phyloP scores from a whole-genome alignment of 1,139 yeast species.

The Candida smagusa region DNA sequence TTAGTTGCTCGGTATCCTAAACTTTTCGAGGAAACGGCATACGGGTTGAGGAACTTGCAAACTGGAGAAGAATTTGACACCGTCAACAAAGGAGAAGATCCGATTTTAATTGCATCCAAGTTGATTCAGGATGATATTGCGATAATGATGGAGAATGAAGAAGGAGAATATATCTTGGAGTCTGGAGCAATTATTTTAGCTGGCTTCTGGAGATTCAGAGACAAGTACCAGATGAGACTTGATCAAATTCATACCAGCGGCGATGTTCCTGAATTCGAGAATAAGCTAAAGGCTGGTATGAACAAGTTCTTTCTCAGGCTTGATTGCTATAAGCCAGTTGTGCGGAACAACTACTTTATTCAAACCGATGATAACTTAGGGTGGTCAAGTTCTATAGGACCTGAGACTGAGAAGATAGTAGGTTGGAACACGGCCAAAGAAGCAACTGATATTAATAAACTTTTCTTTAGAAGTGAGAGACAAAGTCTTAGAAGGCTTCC shows the following conservation, averaged over 20 bases:
- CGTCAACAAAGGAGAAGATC: conserved; percentile 36
- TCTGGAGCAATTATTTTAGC: conserved; percentile 63
- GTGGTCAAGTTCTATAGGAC: conserved; percentile 64
- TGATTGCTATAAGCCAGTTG: conserved; percentile 56
- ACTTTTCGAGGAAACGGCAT: conserved; percentile 42
- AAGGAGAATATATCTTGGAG: conserved; percentile 54
- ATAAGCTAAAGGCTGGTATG: conserved; percentile 59
- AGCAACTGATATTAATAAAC: conserved; percentile 42
- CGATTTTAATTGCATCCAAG: conserved; percentile 54
- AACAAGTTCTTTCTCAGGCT: conserved; percentile 58
- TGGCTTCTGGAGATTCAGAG: conserved; percentile 62
- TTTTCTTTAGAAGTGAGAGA: conserved; percentile 63
- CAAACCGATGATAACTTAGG: conserved; percentile 63
- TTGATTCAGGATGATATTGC: conserved; percentile 69
- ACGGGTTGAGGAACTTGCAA: conserved; percentile 49
- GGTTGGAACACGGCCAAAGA: conserved; percentile 59
- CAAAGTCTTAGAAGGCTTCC: conserved; percentile 70
- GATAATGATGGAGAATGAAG: conserved; percentile 55
- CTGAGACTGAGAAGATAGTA: conserved; percentile 44
- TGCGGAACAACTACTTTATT: conserved; percentile 61
- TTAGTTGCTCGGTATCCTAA: conserved; percentile 59
- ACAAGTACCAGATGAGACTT: conserved; percentile 53
- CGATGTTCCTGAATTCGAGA: conserved; percentile 62
- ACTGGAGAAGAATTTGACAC: conserved; percentile 51
- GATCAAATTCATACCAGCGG: conserved; percentile 59